phyloP scores from a whole-genome alignment of 306 rosid genomes.

The Calophaca sinica region DNA sequence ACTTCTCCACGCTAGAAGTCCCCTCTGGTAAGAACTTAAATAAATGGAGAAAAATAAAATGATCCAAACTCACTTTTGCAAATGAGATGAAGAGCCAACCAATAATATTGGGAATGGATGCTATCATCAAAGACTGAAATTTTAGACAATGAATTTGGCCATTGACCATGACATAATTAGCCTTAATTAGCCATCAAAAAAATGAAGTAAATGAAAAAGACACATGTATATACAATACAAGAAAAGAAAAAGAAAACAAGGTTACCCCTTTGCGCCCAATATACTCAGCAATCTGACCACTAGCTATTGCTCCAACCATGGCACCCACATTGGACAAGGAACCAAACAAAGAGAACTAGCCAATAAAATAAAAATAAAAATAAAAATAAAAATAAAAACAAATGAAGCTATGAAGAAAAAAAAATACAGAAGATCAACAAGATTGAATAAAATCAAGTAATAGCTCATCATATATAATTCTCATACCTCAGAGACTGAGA shows the following conservation, averaged over 20 bases:
- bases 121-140: conserved; percentile 89
- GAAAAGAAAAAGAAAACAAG: not conserved
- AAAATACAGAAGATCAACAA: not conserved
- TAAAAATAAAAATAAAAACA: too few species aligned
- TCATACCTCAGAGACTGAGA: conserved; percentile 82
- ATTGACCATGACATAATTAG: conserved; percentile 23
- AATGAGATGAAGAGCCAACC: conserved; percentile 93
- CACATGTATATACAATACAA: not conserved
- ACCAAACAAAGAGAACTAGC: conserved; percentile 85
- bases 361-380: conserved; percentile 20
- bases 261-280: conserved; percentile 96
- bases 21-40: too few species aligned
- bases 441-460: not conserved
- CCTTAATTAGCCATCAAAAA: conserved; percentile 35
- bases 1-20: too few species aligned
- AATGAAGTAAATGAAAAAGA: conserved; percentile 11
- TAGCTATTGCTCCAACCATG: conserved; percentile 97
- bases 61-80: conserved; percentile 72
- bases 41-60: conserved; percentile 18
- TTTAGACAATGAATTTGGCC: conserved; percentile 42
- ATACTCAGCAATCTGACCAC: conserved; percentile 95
- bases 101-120: conserved; percentile 87
- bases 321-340: conserved; percentile 97
- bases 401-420: not conserved
- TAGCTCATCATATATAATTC: not conserved